Percentiles rank a stretch among this genome's conserved stretches.
phyloP scores from a whole-genome alignment of 805 yeast genomes.

The Nakazawaea ambrosiae region DNA sequence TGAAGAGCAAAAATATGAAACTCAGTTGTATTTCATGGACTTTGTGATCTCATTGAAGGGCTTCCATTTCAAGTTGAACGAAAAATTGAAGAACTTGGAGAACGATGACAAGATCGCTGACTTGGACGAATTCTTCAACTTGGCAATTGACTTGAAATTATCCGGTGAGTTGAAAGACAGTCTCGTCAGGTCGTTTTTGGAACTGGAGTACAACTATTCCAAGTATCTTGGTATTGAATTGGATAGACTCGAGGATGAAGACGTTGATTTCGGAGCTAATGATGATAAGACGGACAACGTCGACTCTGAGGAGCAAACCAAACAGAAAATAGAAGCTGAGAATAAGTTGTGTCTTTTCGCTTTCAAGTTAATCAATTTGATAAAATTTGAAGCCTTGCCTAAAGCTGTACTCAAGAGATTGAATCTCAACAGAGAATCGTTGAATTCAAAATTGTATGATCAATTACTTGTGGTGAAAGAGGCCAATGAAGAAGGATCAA shows the following conservation, averaged over 20 bases:
- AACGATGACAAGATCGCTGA: constrained; percentile 22
- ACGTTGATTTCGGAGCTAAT: constrained; percentile 16
- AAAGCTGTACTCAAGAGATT: constrained; percentile 15
- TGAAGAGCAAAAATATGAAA: constrained; percentile 9
- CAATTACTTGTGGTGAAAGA: no score
- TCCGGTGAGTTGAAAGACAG: constrained; percentile 24
- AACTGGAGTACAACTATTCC: constrained; percentile 42
- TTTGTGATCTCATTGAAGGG: constrained; percentile 26
- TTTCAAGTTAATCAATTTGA: constrained; percentile 18
- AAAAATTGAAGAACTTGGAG: constrained; percentile 13
- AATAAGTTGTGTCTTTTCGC: constrained; percentile 17
- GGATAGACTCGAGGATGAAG: constrained; percentile 49
- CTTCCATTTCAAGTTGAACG: constrained; percentile 25
- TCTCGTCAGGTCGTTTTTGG: constrained; percentile 36
- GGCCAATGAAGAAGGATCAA: no score
- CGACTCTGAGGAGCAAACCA: constrained; percentile 1
- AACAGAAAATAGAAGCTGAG: constrained; percentile 11
- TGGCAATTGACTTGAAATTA: constrained; percentile 20
- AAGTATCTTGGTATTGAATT: constrained; percentile 27
- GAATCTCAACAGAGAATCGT: constrained; percentile 15
- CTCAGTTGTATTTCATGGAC: constrained; percentile 19
- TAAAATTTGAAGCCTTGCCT: constrained; percentile 14
- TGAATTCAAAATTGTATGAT: constrained; percentile 16
- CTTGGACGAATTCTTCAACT: constrained; percentile 28
- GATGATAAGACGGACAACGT: constrained; percentile 12